A percentile compares a stretch with the other conserved stretches of the same genome.
These are phyloP conservation scores for Pelargonium myrrhifolium DNA, from an alignment of 441 rosid species.

Conservation along the genomic window DNA sequence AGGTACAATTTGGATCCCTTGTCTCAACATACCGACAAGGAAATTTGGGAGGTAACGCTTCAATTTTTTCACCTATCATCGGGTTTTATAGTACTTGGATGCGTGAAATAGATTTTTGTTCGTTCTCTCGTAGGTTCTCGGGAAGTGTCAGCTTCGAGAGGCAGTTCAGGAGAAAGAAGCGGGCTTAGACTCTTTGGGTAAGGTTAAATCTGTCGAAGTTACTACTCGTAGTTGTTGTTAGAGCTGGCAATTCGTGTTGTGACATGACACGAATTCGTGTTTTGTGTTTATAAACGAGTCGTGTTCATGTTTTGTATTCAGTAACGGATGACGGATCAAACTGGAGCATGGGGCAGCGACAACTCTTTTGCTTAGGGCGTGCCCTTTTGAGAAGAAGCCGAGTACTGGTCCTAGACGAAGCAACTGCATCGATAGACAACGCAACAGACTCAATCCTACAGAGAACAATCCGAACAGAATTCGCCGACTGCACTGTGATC, in stretches of 20 bases:
- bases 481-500: slow-evolving; percentile 70
- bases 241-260: too few species aligned
- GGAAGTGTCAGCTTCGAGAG: slow-evolving; percentile 77
- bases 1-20: slow-evolving; percentile 84
- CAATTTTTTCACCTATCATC: not conserved
- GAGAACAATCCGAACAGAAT: slow-evolving; percentile 30
- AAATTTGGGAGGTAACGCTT: slow-evolving; percentile 78
- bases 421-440: slow-evolving; percentile 27
- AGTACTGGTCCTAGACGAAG: slow-evolving; percentile 70
- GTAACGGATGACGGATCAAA: slow-evolving; percentile 85
- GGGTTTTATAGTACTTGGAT: not conserved
- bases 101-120: not conserved
- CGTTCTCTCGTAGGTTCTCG: slow-evolving; percentile 49
- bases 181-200: slow-evolving; percentile 69
- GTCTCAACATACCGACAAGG: slow-evolving; percentile 61
- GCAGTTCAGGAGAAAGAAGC: slow-evolving; percentile 63
- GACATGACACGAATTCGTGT: too few species aligned
- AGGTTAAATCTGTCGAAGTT: slow-evolving; percentile 10
- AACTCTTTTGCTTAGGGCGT: slow-evolving; percentile 81
- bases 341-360: slow-evolving; percentile 98
- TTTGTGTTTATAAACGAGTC: too few species aligned
- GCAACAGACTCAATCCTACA: not conserved
- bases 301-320: too few species aligned
- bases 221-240: not conserved
- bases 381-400: slow-evolving; percentile 75